Evolutionary conservation across 2,329 filamentous ascomycete species (phyloP).

Genomic region (Penicillium occitanis): DNA sequence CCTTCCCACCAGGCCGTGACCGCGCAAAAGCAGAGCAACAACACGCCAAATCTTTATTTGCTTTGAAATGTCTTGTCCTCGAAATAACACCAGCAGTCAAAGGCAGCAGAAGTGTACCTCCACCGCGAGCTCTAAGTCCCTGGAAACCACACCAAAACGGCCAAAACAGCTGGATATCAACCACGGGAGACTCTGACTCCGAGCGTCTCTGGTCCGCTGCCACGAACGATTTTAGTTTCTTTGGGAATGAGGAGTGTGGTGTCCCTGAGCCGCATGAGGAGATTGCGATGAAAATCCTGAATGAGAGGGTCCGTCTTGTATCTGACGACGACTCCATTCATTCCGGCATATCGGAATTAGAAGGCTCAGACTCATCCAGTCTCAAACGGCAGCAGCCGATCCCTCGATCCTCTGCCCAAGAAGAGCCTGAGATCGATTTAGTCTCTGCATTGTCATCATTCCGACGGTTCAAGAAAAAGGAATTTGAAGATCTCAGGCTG

Average conservation of each 20-base stretch:
- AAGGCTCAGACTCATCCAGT: conserved; percentile 15
- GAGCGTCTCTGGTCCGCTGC: conserved; percentile 62
- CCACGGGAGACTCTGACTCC: conserved; percentile 59
- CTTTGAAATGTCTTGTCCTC: conserved; percentile 55
- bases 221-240: conserved; percentile 61
- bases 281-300: conserved; percentile 43
- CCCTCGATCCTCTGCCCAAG: conserved; percentile 10
- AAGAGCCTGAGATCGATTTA: conserved; percentile 47
- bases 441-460: conserved; percentile 56
- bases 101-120: conserved; percentile 18
- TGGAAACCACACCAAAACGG: conserved; percentile 49
- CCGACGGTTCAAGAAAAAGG: conserved; percentile 52
- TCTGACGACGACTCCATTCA: conserved; percentile 28
- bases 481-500: conserved; percentile 43
- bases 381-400: conserved; percentile 5
- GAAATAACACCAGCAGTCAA: conserved; percentile 48
- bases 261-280: conserved; percentile 40
- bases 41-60: conserved; percentile 54
- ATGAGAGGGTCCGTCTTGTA: conserved; percentile 47
- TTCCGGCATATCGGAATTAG: conserved; percentile 23
- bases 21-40: conserved; percentile 51
- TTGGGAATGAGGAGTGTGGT: conserved; percentile 57
- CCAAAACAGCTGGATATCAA: conserved; percentile 52
- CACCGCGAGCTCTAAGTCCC: conserved; percentile 25
- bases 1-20: conserved; percentile 57